Base-by-base conservation (phyloP, 345 rosid species). In the Hibiscus syriacus region DNA sequence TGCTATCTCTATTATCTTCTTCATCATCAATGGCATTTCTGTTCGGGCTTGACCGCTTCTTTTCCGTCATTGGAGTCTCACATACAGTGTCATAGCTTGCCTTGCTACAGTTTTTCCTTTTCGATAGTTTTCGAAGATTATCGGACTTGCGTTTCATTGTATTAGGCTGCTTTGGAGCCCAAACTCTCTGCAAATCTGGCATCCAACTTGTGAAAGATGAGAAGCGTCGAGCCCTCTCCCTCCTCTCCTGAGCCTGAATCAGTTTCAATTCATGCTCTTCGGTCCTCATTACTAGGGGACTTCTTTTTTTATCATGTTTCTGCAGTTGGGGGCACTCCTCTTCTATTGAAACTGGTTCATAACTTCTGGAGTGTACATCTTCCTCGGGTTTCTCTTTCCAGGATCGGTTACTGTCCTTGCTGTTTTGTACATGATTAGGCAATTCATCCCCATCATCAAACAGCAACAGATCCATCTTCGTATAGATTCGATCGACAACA, bases 171-270 rank as follows among this genome's bases (percentile, higher is more conserved):
- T 87, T 91, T 20, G 98, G 93, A 27, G 92, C 96, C 97, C 98
- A 94, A 54, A 94, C 96, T 79, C 90, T 82, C 75, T 80, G 91
- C 70, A 94, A 81, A 79, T 94, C 92, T 16, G 97, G 98, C 77
- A 77, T 78, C 91, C 96, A 83, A 64, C 90, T 94, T 12, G 94
- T 83, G 77, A 85, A 87, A 57, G 92, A 86, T 54, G 95, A 80
- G 71, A 89, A 85, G 55, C 92, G 83, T 58, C 87, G 77, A 69
- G 96, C 98, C 75, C 96, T 79, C 75, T 91, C 90, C 77, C 98
- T 87, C 73, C 78, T 82, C 55, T 82, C 80, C 70, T 77, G 87
- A 70, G 97, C 98, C 77, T 83, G 84, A 29, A 79, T 64, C 66
- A 86, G 68, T 80, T 79, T 83, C 39, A 45, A 74, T 16, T 83